phyloP scores from a whole-genome alignment of 2,329 filamentous ascomycete genomes.

The Aureobasidium sp. region DNA sequence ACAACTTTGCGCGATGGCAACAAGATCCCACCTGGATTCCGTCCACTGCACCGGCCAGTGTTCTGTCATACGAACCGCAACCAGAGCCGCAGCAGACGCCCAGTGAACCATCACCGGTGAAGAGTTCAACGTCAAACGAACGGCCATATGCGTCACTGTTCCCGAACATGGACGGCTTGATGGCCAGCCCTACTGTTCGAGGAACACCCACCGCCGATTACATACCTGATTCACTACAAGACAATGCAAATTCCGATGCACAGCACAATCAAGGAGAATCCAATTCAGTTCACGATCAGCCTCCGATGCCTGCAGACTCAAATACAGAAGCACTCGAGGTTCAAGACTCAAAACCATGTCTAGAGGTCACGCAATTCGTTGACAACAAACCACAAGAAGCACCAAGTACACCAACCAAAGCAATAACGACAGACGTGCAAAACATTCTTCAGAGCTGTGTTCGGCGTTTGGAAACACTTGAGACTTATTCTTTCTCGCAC shows the following conservation, averaged over 20 bases:
- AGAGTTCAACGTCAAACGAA: neutral
- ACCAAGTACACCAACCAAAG: constrained; percentile 1
- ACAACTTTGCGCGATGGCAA: constrained; percentile 29
- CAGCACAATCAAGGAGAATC: neutral
- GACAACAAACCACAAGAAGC: neutral
- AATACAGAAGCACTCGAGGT: neutral
- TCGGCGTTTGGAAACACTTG: constrained; percentile 59
- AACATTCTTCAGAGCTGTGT: constrained; percentile 45
- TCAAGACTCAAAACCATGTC: neutral
- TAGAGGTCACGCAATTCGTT: neutral
- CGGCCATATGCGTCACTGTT: constrained; percentile 3
- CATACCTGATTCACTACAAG: neutral
- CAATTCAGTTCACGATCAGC: neutral
- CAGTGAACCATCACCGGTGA: constrained; percentile 24
- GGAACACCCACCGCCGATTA: neutral
- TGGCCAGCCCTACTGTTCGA: constrained; percentile 9
- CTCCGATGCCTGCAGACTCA: neutral
- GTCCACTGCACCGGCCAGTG: constrained; percentile 27
- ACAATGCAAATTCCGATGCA: neutral
- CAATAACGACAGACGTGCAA: constrained; percentile 28
- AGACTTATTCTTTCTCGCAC: constrained; percentile 62
- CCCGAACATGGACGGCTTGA: constrained; percentile 8
- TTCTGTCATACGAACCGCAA: constrained; percentile 14
- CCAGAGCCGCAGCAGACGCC: constrained; percentile 16
- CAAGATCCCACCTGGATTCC: constrained; percentile 25